Evolutionary conservation across 1,284 basidiomycete species (phyloP), one percentile per base, ranked within the genome.

Genomic region (Malassezia caprae): DNA sequence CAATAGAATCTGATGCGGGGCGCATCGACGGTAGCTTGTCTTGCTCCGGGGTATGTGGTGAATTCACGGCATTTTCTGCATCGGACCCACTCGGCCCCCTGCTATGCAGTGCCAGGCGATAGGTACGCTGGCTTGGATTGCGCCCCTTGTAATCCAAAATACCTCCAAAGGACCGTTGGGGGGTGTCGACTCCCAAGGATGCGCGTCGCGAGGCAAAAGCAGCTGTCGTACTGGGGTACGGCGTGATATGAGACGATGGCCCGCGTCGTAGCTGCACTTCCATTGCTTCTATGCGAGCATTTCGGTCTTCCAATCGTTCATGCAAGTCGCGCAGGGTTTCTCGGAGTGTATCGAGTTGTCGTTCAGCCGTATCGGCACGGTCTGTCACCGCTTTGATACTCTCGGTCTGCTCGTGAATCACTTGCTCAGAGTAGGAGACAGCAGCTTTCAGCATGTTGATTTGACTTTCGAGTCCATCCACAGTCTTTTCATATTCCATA

Each of bases 401-500:
- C 5, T 83, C 82, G 68, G 89, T 87, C 74, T 88, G 88, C 76
- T 94, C 90, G 64, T 88, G 86, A 56, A 89, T 83, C 72, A 93
- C 79, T 65, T 90, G 88, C 73, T 93, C 93, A 48, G 88, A 88
- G 72, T 90, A 85, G 44, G 86, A 79, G 32, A 96, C 78, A 15
- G 90, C 90, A 1, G 88, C 89, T 58, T 87, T 83, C 64, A 89
- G 89, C 49, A 96, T 80, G 65, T 83, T 88, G 52, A 96, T 81
- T 75, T 96, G 87, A 1, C 90, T 88, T 75, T 98, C 94, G 79
- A 98, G 86, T 1, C 89, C 85, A 43, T 85, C 84, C 62, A 98
- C 91, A 1, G 90, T 90, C 80, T 93, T 91, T 78, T 98, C 93
- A 76, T 98, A 98, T 78, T 96, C 93, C 41, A 72, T 69, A 57